Base-by-base conservation (phyloP, 2,329 filamentous ascomycete species). In the Epichloe festucae region DNA sequence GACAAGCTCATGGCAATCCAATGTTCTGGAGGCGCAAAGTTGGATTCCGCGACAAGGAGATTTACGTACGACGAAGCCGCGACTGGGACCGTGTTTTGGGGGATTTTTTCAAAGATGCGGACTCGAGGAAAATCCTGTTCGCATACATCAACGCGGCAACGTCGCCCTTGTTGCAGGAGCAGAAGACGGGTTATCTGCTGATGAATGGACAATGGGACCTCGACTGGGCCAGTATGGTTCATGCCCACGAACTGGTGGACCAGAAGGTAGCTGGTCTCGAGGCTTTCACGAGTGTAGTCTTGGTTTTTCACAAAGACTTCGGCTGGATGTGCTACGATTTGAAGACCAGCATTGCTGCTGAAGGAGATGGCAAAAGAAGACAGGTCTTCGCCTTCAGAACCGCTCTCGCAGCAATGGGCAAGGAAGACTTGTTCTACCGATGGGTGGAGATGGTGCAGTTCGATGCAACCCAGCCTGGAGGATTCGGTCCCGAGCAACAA, bases 391-490 rank as follows among this genome's bases (percentile, higher is more conserved):
- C 78, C 3, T 94, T 96, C 65, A 83, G 87, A 59, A 85, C 93
- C 43, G 81, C 82, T 19, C 74, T 96, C 58, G 76, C 78, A 1
- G 76, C 76, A 3, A 74, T 93, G 67, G 89, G 85, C 43, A 95
- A 95, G 68, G 90, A 95, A 66, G 82, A 85, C 56, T 67, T 96
- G 50, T 96, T 96, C 70, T 95, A 87, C 70, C 81, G 85, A 51
- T 95, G 89, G 89, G 87, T 95, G 47, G 90, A 96, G 71, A 78
- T 94, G 62, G 82, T 96, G 48, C 89, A 96, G 69, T 94, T 82
- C 61, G 89, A 95, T 69, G 84, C 87, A 42, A 84, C 82, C 38
- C 78, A 79, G 58, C 86, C 89, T 0, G 87, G 84, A 17, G 87
- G 87, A 0, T 94, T 95, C 62, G 86, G 84, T 1, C 71, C 75